Evolutionary conservation across 768 basidiomycete genomes (phyloP), one percentile per base, ranked within the genome.

Genomic region (Tephrocybe sp.): DNA sequence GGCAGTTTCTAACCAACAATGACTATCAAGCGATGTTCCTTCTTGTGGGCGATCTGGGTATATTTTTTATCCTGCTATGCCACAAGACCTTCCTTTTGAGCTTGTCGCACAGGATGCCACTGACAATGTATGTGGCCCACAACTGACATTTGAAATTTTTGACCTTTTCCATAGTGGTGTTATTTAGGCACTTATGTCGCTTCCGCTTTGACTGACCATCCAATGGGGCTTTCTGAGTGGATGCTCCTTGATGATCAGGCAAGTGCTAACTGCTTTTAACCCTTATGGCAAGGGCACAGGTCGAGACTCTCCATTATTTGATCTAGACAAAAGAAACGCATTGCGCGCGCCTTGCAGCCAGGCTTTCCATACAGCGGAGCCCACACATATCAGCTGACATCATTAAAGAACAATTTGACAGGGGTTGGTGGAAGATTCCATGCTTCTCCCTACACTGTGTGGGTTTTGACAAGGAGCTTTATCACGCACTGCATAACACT

Each of bases 151-250:
- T 17, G 4, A 5, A 7, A 25, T 43, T 12, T 14, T 28, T 28
- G 28, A 23, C 2, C 32, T 12, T n/a, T 11, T 33, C 14, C 33
- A 36, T 34, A 67, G 67, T 69, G 67, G 67, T 50, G 52, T 12
- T 69, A 69, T 41, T 55, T 63, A 6, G 68, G 67, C 0, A 49
- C 55, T 20, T 68, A 67, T 55, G 15, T 50, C 8, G 61, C 49
- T 37, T 54, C 51, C 1, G 36, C 41, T 28, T 43, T 69, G 9
- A 26, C 53, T 0, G 61, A 56, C 2, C 40, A 52, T 30, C 60
- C 65, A 12, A 70, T 70, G 68, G 46, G 51, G 5, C 47, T 68
- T 15, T 63, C 65, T 9, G 68, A 68, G 53, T 70, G 66, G 68
- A 54, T 63, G 48, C 48, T 47, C 11, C 60, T 68, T 6, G 64